Evolutionary conservation across 2,329 filamentous ascomycete genomes (phyloP).

Genomic region (Trichophyton verrucosum): DNA sequence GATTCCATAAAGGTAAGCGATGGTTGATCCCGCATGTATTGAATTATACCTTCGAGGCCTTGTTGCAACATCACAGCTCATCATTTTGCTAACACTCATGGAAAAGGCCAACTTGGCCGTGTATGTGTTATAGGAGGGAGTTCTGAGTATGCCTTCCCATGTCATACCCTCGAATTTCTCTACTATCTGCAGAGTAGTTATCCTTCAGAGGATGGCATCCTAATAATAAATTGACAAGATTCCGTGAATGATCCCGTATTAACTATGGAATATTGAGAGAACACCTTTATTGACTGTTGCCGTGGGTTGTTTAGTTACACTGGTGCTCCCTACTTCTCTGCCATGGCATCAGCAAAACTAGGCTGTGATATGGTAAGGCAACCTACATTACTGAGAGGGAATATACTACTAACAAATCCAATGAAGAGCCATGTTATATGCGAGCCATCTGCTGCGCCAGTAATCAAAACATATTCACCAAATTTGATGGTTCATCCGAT

Average conservation of each 20-base stretch:
- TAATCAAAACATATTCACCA: slow-evolving; percentile 96
- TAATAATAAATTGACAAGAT: no score
- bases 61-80: neutral
- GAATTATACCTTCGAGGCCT: neutral
- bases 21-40: neutral
- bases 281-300: neutral
- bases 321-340: slow-evolving; percentile 93
- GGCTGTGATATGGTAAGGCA: slow-evolving; percentile 34
- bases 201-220: no score
- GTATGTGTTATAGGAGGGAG: slow-evolving; percentile 91
- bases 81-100: slow-evolving; percentile 11
- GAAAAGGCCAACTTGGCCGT: slow-evolving; percentile 71
- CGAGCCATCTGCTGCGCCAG: slow-evolving; percentile 65
- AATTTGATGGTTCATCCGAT: slow-evolving; percentile 98
- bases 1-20: slow-evolving; percentile 78
- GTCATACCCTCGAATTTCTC: neutral
- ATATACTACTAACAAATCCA: slow-evolving; percentile 13
- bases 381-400: no score
- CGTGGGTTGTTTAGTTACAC: slow-evolving; percentile 50
- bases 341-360: slow-evolving; percentile 84
- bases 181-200: neutral
- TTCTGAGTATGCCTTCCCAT: slow-evolving; percentile 47
- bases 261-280: neutral
- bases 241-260: neutral
- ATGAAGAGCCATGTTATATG: slow-evolving; percentile 72